Conservation (phyloP, 2,329 filamentous ascomycete species). For the Neocatenulostroma microsporum region DNA sequence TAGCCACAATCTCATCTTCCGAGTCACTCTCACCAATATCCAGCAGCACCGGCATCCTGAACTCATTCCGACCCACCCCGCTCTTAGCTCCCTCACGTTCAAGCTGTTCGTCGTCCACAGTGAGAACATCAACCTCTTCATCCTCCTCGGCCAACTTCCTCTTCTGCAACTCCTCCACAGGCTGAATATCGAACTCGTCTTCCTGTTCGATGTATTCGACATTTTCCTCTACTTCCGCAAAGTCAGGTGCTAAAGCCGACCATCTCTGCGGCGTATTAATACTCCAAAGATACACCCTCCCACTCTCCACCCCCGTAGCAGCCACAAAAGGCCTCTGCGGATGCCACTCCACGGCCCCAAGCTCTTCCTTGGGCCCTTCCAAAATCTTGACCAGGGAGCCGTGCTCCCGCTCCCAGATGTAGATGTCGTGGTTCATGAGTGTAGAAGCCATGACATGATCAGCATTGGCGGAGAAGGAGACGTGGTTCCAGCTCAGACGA, state of each 20-base stretch:
- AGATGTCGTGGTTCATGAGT: conserved; percentile 97
- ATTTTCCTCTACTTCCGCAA: conserved; percentile 95
- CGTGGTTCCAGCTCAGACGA: conserved; percentile 89
- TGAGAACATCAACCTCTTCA: conserved; percentile 85
- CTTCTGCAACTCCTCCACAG: conserved; percentile 88
- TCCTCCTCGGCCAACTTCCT: conserved; percentile 84
- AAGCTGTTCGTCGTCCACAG: conserved; percentile 54
- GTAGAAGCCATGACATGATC: conserved; percentile 96
- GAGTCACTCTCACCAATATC: conserved; percentile 91
- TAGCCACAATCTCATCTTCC: conserved; percentile 72
- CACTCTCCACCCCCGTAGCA: conserved; percentile 86
- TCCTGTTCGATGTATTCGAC: conserved; percentile 93
- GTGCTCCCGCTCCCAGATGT: conserved; percentile 92
- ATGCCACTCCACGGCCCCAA: conserved; percentile 97
- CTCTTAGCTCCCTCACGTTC: conserved; percentile 40
- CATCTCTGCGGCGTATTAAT: conserved; percentile 92
- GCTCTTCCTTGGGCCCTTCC: conserved; percentile 92
- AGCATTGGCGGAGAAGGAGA: conserved; percentile 85
- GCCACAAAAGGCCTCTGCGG: conserved; percentile 78
- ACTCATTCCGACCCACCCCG: conserved; percentile 43
- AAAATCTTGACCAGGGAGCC: conserved; percentile 94
- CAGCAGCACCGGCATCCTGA: conserved; percentile 87
- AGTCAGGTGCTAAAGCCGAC: conserved; percentile 94
- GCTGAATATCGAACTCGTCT: conserved; percentile 97
- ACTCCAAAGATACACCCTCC: conserved; percentile 91